A percentile compares a stretch with the other conserved stretches of the same genome.
phyloP scores from a whole-genome alignment of 805 yeast genomes.

The Starmerella scarabaei region DNA sequence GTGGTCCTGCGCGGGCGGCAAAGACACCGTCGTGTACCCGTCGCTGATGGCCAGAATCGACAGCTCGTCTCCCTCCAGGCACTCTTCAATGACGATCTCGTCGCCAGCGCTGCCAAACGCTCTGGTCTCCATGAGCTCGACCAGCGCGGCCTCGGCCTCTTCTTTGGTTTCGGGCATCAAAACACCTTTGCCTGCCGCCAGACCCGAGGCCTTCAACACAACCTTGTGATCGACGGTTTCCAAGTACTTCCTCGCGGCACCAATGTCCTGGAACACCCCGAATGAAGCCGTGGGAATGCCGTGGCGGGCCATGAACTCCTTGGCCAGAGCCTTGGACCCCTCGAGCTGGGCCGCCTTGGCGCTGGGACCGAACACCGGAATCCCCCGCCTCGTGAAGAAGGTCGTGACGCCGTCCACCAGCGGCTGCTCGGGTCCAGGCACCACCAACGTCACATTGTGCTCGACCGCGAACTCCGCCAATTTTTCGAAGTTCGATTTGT shows the following conservation, averaged over 20 bases:
- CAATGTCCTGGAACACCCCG: slow-evolving; percentile 65
- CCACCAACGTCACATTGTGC: slow-evolving; percentile 54
- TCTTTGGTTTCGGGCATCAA: slow-evolving; percentile 71
- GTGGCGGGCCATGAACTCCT: slow-evolving; percentile 85
- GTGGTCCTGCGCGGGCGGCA: slow-evolving; percentile 98
- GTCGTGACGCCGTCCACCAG: slow-evolving; percentile 83
- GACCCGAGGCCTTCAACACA: slow-evolving; percentile 93
- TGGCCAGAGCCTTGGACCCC: slow-evolving; percentile 91
- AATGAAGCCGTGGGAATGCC: slow-evolving; percentile 89
- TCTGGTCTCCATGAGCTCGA: slow-evolving; percentile 77
- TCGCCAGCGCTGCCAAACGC: slow-evolving; percentile 92
- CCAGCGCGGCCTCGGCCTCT: slow-evolving; percentile 75
- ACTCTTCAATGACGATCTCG: slow-evolving; percentile 90
- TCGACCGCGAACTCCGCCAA: slow-evolving; percentile 64
- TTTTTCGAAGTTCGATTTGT: slow-evolving; percentile 51
- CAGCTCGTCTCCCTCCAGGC: slow-evolving; percentile 90
- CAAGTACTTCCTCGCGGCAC: slow-evolving; percentile 62
- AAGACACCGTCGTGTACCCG: slow-evolving; percentile 78
- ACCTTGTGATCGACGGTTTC: slow-evolving; percentile 53
- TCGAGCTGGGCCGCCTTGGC: slow-evolving; percentile 85
- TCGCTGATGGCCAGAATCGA: slow-evolving; percentile 85
- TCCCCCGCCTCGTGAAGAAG: slow-evolving; percentile 64
- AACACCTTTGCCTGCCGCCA: slow-evolving; percentile 98
- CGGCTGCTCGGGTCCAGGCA: slow-evolving; percentile 99
- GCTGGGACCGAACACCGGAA: slow-evolving; percentile 95